Base-by-base conservation (phyloP, 139 green algal species). In the Limnomonas spitsbergensis region DNA sequence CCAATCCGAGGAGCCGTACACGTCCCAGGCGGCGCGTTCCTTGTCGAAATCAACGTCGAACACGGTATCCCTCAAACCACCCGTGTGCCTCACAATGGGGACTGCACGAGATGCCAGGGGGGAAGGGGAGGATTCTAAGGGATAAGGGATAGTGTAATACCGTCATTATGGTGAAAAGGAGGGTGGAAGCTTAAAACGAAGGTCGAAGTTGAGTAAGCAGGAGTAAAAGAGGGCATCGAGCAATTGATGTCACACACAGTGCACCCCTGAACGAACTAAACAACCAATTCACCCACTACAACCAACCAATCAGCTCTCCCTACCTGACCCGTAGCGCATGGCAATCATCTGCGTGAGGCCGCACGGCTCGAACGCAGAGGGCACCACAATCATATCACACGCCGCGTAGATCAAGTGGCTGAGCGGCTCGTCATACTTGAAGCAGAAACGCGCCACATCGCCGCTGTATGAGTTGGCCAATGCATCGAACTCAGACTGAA, bases 361-460 rank as follows among this genome's bases (percentile, higher is more conserved):
- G 78, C 93, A 96, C 0, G 92, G 92, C 82, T 97, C 93, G 73
- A 98, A 99, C 85, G 98, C 97, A 77, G 92, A 97, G 6, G 95
- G 95, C 76, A 99, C 96, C n/a, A 97, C 66, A 24, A 98, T 88
- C 67, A 99, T 86, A 84, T 99, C 95, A 38, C 84, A 93, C 29
- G 81, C 94, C n/a, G 93, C 93, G 77, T 97, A 98, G 81, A 98
- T 96, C 29, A 96, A 81, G 83, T 97, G 93, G 20, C 82, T 91
- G 35, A 98, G 89, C 1, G 80, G 82, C 84, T 88, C 84, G 38
- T 81, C 73, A 38, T 81, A 79, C 72, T 79, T 90, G 80, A 93
- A 95, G 73, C 81, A 90, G 61, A 94, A 88, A 20, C 80, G 42
- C 1, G 85, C 87, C 9, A 89, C 79, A 72, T 91, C 54, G 24